phyloP scores from a whole-genome alignment of 2,329 filamentous ascomycete genomes.

The Thelonectria olida region DNA sequence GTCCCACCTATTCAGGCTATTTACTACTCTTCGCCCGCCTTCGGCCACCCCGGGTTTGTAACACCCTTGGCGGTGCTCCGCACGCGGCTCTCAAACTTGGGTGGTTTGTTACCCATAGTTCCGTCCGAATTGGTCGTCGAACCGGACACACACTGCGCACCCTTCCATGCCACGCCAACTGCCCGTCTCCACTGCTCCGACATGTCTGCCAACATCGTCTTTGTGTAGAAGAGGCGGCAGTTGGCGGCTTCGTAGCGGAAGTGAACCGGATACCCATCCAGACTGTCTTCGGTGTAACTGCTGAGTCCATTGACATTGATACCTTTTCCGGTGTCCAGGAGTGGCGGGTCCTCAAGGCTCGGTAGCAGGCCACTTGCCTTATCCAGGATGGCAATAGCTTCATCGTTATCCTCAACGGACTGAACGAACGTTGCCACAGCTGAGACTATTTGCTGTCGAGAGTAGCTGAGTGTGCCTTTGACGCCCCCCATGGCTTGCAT shows the following conservation, averaged over 20 bases:
- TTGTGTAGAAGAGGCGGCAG: constrained; percentile 21
- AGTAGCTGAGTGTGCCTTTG: constrained; percentile 3
- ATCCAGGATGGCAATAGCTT: not conserved
- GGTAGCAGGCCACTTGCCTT: not conserved
- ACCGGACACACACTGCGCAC: not conserved
- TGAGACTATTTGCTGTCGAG: not conserved
- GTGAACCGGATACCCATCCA: constrained; percentile 14
- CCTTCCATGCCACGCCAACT: constrained; percentile 1
- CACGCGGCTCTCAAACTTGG: not conserved
- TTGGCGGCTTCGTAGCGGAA: constrained; percentile 28
- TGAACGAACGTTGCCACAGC: not conserved
- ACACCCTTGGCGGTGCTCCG: not conserved
- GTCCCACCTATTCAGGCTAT: no score
- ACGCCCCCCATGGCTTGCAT: constrained; percentile 29
- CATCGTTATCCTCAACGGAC: not conserved
- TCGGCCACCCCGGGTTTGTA: not conserved
- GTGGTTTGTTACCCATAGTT: not conserved
- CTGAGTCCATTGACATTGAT: constrained; percentile 13
- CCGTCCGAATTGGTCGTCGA: not conserved
- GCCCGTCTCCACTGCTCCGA: constrained; percentile 1
- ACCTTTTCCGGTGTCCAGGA: not conserved
- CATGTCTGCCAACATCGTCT: not conserved
- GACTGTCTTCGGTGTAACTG: constrained; percentile 9
- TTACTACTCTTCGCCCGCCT: not conserved
- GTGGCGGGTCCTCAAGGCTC: not conserved